Evolutionary conservation across 108 stramenopile species (phyloP).

Genomic region (Cyclotella choctawhatcheeana): DNA sequence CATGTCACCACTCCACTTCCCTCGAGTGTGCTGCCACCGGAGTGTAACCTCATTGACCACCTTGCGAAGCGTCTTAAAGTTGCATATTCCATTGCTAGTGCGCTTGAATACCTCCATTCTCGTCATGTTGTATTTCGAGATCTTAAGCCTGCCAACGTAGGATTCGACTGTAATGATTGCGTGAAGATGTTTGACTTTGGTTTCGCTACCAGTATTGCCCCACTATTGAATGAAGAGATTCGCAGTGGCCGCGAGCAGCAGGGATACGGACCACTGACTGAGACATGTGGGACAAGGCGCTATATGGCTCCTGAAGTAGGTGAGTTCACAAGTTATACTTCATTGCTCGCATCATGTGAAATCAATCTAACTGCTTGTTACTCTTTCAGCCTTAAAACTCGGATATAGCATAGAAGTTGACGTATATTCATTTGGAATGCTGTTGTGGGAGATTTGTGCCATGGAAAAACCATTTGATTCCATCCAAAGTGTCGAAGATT

Average conservation of each 20-base stretch:
- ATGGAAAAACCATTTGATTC: constrained; percentile 54
- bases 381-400: not conserved
- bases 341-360: not conserved
- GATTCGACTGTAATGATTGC: constrained; percentile 24
- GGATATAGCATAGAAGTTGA: constrained; percentile 55
- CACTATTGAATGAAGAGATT: too few relatives aligned
- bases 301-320: constrained; percentile 49
- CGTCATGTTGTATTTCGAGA: constrained; percentile 55
- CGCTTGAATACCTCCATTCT: constrained; percentile 54
- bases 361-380: not conserved
- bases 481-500: constrained; percentile 42
- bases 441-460: constrained; percentile 61
- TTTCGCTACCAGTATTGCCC: constrained; percentile 48
- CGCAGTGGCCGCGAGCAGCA: too few relatives aligned
- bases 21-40: not conserved
- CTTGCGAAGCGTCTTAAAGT: constrained; percentile 1
- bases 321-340: constrained; percentile 10
- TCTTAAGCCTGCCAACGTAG: constrained; percentile 73
- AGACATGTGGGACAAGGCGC: constrained; percentile 55
- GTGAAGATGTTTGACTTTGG: constrained; percentile 71
- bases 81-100: constrained; percentile 37
- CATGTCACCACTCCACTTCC: not conserved
- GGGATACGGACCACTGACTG: constrained; percentile 15
- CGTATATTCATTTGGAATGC: constrained; percentile 66
- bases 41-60: too few relatives aligned